Conservation (phyloP, 1,284 basidiomycete species). For the Anthracocystis panici-leucophaei region DNA sequence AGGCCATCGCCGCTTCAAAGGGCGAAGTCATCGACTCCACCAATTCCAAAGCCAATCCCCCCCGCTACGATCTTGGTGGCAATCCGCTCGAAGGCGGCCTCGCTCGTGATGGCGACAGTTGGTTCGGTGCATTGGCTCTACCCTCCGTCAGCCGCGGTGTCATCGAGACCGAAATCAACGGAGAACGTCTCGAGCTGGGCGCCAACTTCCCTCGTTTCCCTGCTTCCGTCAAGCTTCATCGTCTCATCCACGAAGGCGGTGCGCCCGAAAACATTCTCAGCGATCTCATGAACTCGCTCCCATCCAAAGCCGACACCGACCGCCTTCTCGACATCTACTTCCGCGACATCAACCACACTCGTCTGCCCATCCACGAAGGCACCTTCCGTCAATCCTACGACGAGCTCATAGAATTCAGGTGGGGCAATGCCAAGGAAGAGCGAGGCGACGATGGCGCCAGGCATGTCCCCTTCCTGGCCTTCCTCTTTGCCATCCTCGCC, state of each 20-base stretch:
- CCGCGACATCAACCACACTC: constrained; percentile 84
- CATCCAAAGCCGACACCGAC: constrained; percentile 53
- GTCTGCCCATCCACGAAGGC: constrained; percentile 88
- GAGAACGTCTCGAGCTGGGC: constrained; percentile 63
- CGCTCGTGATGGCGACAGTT: constrained; percentile 62
- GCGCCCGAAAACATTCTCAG: constrained; percentile 58
- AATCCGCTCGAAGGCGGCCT: constrained; percentile 63
- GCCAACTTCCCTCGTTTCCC: constrained; percentile 63
- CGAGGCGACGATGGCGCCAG: constrained; percentile 75
- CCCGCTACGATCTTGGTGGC: constrained; percentile 48
- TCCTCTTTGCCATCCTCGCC: constrained; percentile 92
- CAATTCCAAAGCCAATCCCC: constrained; percentile 19
- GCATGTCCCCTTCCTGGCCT: constrained; percentile 85
- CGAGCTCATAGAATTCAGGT: constrained; percentile 76
- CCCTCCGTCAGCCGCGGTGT: constrained; percentile 63
- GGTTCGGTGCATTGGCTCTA: constrained; percentile 65
- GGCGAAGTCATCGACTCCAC: constrained; percentile 51
- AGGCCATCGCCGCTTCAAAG: constrained; percentile 49
- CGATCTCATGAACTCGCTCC: constrained; percentile 62
- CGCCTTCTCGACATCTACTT: constrained; percentile 64
- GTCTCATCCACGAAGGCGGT: constrained; percentile 65
- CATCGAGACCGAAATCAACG: constrained; percentile 64
- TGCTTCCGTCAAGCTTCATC: constrained; percentile 60
- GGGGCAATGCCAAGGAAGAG: constrained; percentile 56
- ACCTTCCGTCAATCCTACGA: constrained; percentile 85